A percentile compares a stretch with the other conserved stretches of the same genome.
Conservation (phyloP, 345 rosid genomes). For the Citrus hindsii region DNA sequence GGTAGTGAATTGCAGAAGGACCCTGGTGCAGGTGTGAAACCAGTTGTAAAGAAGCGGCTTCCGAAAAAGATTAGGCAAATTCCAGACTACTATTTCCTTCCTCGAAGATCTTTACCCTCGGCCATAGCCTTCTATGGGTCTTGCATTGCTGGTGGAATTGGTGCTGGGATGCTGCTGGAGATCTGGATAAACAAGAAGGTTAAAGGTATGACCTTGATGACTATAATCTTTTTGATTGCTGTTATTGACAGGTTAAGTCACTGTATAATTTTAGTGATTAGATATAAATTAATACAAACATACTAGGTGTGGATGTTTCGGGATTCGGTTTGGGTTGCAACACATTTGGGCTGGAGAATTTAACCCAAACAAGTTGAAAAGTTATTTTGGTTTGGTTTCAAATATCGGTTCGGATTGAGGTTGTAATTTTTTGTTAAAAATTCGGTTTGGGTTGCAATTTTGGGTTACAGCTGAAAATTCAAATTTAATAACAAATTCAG, state of each 20-base stretch:
- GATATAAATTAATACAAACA: background rate
- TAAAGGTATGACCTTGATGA: constrained; percentile 40
- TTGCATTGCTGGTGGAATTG: constrained; percentile 77
- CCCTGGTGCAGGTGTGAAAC: constrained; percentile 46
- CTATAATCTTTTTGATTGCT: background rate
- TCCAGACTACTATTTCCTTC: constrained; percentile 90
- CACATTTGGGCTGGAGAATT: too few relatives aligned
- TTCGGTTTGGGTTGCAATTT: too few relatives aligned
- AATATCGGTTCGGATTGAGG: too few relatives aligned
- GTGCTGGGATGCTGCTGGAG: constrained; percentile 87
- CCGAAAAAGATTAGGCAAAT: constrained; percentile 80
- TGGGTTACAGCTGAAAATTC: too few relatives aligned
- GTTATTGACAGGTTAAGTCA: background rate
- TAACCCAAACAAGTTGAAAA: too few relatives aligned
- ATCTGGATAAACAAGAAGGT: constrained; percentile 85
- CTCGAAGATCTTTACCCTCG: constrained; percentile 52
- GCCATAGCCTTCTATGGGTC: constrained; percentile 76
- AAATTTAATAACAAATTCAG: too few relatives aligned
- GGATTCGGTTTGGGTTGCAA: too few relatives aligned
- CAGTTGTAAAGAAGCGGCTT: constrained; percentile 55
- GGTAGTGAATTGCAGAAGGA: constrained; percentile 67
- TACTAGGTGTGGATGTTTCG: background rate
- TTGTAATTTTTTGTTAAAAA: too few relatives aligned
- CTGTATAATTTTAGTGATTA: too few relatives aligned
- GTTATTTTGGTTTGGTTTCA: too few relatives aligned